Base-by-base conservation (phyloP, 1,284 basidiomycete species). In the Neonothopanus nambi region DNA sequence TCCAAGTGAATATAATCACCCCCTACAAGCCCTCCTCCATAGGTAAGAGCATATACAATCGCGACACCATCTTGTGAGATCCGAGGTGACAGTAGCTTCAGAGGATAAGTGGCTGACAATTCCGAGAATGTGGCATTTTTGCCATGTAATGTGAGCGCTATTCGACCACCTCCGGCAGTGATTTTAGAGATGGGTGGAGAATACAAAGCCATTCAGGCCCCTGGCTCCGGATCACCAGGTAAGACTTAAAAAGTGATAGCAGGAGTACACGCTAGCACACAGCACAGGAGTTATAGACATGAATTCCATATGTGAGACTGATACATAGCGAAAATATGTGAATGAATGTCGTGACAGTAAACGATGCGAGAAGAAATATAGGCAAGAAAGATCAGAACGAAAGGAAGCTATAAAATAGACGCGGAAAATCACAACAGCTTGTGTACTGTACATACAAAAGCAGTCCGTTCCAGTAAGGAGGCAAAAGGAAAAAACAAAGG, bases 1-100 rank as follows among this genome's bases (percentile, higher is more conserved):
- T 74, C 67, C 3, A 98, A 69, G 43, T 79, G 70, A 36, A 97
- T 76, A 36, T 74, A 70, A 72, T 99, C 96, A 0, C 95, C 95
- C 5, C 88, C 85, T 24, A 99, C 92, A 4, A 98, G 80, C 1
- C 96, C 96, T 12, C 96, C 96, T 1, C 96, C 96, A 62, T 98
- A 98, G 20, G 85, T 87, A 49, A 98, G 72, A 24, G 93, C 75
- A 65, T 98, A 98, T 18, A 87, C 82, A 44, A 89, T 75, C 5
- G 83, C 87, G 13, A 94, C 77, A 18, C 73, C 68, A 37, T 72
- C 66, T 40, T 74, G 71, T 11, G 67, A 59, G 20, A 79, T 67
- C 52, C 75, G 76, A 1, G 94, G 92, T 3, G 91, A 86, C 56
- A 98, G 77, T 20, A 98, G 80, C 71, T 98, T 98, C 62, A 98